Percentiles rank a stretch among this genome's conserved stretches.
These are phyloP conservation scores for Fusarium sp. DNA, from an alignment of 2,329 filamentous ascomycete species.

Conservation along the genomic window DNA sequence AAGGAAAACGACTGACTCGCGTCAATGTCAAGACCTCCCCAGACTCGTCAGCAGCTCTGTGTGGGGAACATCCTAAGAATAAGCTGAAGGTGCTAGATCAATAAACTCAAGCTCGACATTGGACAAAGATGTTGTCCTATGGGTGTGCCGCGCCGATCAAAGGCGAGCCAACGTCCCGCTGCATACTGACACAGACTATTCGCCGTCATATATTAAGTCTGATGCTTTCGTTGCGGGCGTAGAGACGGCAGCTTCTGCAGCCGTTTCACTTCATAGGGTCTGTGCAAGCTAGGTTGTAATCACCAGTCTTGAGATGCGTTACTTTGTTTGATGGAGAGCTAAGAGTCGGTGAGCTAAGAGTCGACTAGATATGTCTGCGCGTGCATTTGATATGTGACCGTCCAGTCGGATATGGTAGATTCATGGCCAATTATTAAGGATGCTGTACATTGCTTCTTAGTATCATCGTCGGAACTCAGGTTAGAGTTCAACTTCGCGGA, in stretches of 20 bases:
- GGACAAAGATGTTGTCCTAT: constrained; percentile 6
- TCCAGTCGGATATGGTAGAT: constrained; percentile 17
- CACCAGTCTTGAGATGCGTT: constrained; percentile 5
- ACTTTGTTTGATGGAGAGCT: constrained; percentile 13
- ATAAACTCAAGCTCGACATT: constrained; percentile 15
- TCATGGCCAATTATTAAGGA: not conserved
- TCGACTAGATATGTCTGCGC: not conserved
- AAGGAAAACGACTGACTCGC: constrained; percentile 17
- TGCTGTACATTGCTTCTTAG: not conserved
- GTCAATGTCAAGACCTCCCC: constrained; percentile 10
- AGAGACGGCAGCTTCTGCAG: constrained; percentile 13
- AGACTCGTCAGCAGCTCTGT: constrained; percentile 18
- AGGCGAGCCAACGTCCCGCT: constrained; percentile 7
- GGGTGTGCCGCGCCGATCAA: constrained; percentile 27
- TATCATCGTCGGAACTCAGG: not conserved
- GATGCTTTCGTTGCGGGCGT: constrained; percentile 16
- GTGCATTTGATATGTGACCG: constrained; percentile 4
- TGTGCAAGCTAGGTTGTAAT: constrained; percentile 18
- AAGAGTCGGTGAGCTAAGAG: not conserved
- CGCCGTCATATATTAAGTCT: constrained; percentile 4
- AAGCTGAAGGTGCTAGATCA: constrained; percentile 10
- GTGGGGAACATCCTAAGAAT: constrained; percentile 4
- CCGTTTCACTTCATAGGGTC: constrained; percentile 14
- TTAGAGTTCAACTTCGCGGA: constrained; percentile 5
- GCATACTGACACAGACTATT: constrained; percentile 14